Base-by-base conservation (phyloP, 2,329 filamentous ascomycete genomes). In the Fusarium guadeloupense region DNA sequence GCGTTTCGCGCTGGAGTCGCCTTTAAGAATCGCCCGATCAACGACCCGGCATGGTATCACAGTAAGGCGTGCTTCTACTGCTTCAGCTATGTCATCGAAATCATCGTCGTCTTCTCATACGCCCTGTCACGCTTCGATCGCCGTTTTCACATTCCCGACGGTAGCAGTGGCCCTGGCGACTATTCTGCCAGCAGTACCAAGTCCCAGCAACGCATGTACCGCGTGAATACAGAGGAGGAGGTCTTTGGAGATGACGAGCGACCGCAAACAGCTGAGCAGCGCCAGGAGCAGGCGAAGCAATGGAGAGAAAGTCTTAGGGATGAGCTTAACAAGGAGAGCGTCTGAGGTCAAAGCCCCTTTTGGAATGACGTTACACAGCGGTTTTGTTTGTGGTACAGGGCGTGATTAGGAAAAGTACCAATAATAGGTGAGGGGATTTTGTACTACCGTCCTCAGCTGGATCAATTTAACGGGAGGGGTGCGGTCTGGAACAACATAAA, bases 61-160 rank as follows among this genome's bases (percentile, higher is more conserved):
- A 79, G 79, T 69, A 90, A 89, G 72, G 84, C 87, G 2, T 86
- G 84, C 68, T 96, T 92, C 78, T 96, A 95, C 77, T 77, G 87
- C 70, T 91, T 95, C 78, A 90, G 91, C 76, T 96, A 91, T 71
- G 79, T 78, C 14, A 80, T 93, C 31, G 93, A 96, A 75, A 77
- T 93, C 34, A 71, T 89, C 20, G 86, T 92, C 31, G 81, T 94
- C 5, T 83, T 81, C 47, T 76, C 88, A 9, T 94, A 91, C 75
- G 82, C 88, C 1, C 69, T 89, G 14, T 75, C 83, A 17, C 83
- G 92, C 26, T 87, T 95, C 59, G 93, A 96, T 72, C 81, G 82
- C 59, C 84, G 90, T 35, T 96, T 94, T 77, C 83, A 89, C 70
- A 78, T 95, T 20, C 91, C 91, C 1, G 79, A 95, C 71, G 89